Percentiles rank a stretch among this genome's conserved stretches.
Evolutionary conservation across 495 filamentous ascomycete genomes (phyloP).

Genomic region (Chaetomium cochliodes): DNA sequence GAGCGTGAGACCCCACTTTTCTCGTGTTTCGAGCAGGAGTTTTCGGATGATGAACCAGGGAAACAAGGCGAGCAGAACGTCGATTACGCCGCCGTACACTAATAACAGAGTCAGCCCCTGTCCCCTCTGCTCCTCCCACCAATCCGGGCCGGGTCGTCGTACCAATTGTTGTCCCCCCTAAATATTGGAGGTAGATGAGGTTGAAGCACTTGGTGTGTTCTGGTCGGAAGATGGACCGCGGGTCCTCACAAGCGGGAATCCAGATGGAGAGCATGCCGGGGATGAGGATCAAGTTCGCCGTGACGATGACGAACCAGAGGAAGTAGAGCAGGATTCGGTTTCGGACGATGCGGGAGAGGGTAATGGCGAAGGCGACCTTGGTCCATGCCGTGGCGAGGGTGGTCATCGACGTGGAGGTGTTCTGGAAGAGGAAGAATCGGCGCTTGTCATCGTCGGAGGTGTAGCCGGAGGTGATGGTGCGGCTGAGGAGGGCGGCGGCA

Average conservation of each 20-base stretch:
- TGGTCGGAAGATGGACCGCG: slow-evolving; percentile 18
- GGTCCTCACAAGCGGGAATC: slow-evolving; percentile 27
- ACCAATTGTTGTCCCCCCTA: slow-evolving; percentile 27
- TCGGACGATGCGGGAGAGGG: slow-evolving; percentile 21
- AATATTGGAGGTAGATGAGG: slow-evolving; percentile 14
- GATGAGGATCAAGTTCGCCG: slow-evolving; percentile 27
- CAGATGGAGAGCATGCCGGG: slow-evolving; percentile 25
- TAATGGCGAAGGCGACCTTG: slow-evolving; percentile 29
- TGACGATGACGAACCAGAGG: slow-evolving; percentile 23
- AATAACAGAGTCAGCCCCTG: neutral
- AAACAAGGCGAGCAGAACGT: slow-evolving; percentile 36
- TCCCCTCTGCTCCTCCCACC: no score
- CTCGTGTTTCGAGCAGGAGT: slow-evolving; percentile 34
- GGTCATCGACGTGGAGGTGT: slow-evolving; percentile 21
- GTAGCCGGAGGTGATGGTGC: slow-evolving; percentile 19
- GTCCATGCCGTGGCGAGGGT: slow-evolving; percentile 27
- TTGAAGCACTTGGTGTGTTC: slow-evolving; percentile 17
- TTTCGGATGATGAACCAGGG: slow-evolving; percentile 39
- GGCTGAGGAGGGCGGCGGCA: slow-evolving; percentile 20
- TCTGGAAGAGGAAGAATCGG: slow-evolving; percentile 25
- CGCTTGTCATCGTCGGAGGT: slow-evolving; percentile 13
- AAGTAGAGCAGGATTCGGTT: slow-evolving; percentile 16
- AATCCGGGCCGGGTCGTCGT: neutral
- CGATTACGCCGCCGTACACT: slow-evolving; percentile 33
- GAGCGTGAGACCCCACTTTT: slow-evolving; percentile 36